These are phyloP conservation scores for Leccinum arenicola DNA, from an alignment of 768 basidiomycete species.

Conservation along the genomic window DNA sequence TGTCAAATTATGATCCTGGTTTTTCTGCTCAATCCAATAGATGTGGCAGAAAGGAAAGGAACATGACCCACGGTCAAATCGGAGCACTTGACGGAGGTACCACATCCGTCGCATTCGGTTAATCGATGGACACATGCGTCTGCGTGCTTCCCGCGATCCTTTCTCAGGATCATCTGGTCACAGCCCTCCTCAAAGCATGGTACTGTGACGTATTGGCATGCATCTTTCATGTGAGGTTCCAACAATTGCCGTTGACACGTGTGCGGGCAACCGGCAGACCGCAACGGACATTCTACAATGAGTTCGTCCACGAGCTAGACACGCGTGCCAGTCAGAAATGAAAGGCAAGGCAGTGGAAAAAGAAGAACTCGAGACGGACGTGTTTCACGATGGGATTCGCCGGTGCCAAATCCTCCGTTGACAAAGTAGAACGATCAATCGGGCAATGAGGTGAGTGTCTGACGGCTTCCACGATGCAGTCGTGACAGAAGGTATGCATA, in stretches of 20 bases:
- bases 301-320: slow-evolving; percentile 81
- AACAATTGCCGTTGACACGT: slow-evolving; percentile 67
- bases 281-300: slow-evolving; percentile 66
- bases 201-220: slow-evolving; percentile 57
- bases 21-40: slow-evolving; percentile 2
- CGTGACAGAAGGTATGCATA: slow-evolving; percentile 83
- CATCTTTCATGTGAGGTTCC: slow-evolving; percentile 56
- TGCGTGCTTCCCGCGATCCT: slow-evolving; percentile 44
- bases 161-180: slow-evolving; percentile 40
- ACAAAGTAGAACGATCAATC: slow-evolving; percentile 73
- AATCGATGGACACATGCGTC: slow-evolving; percentile 36
- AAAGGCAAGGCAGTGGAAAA: slow-evolving; percentile 4
- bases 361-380: slow-evolving; percentile 19
- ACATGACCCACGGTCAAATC: slow-evolving; percentile 37
- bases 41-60: slow-evolving; percentile 1
- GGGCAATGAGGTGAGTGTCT: slow-evolving; percentile 72
- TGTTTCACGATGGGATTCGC: slow-evolving; percentile 78
- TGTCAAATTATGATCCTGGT: slow-evolving; percentile 37
- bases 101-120: slow-evolving; percentile 40
- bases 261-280: slow-evolving; percentile 54
- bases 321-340: slow-evolving; percentile 4
- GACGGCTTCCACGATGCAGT: slow-evolving; percentile 74
- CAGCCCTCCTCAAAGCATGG: slow-evolving; percentile 50
- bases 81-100: slow-evolving; percentile 30
- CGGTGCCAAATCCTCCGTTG: slow-evolving; percentile 53